Percentiles rank a stretch among this genome's conserved stretches.
Evolutionary conservation across 495 filamentous ascomycete species (phyloP).

Genomic region (Jackrogersella minutella): DNA sequence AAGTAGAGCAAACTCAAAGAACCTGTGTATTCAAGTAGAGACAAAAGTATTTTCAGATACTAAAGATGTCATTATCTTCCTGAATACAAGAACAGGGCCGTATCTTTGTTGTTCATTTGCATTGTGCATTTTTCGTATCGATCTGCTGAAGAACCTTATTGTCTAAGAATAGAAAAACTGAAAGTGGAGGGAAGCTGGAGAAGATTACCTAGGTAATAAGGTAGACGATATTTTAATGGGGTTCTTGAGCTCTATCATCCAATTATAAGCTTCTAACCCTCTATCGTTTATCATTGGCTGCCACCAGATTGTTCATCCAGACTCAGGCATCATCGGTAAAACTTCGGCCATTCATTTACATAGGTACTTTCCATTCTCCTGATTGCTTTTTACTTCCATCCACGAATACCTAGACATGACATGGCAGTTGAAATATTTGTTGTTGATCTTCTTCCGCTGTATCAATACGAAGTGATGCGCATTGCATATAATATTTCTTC

Average conservation of each 20-base stretch:
- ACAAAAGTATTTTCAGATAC: not conserved
- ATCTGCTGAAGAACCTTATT: slow-evolving; percentile 2
- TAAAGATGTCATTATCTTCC: not conserved
- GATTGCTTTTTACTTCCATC: too few species aligned
- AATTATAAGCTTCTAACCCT: not conserved
- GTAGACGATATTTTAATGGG: not conserved
- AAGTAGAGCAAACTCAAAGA: not conserved
- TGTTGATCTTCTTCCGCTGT: not conserved
- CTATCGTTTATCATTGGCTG: not conserved
- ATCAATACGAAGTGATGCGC: too few species aligned
- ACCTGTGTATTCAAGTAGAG: not conserved
- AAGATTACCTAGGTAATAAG: not conserved
- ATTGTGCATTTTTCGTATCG: not conserved
- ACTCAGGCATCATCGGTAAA: not conserved
- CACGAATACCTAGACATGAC: not conserved
- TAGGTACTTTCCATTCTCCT: too few species aligned
- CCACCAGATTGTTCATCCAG: not conserved
- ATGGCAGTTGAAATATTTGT: not conserved
- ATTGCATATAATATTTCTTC: too few species aligned
- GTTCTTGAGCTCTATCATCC: not conserved
- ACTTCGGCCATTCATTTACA: not conserved
- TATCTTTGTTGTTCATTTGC: not conserved
- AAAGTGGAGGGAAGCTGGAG: not conserved
- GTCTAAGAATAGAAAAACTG: slow-evolving; percentile 4
- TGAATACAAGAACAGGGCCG: not conserved